Evolutionary conservation across 148 eudicot species (phyloP).

Genomic region (Vaccinium vitisidaea): DNA sequence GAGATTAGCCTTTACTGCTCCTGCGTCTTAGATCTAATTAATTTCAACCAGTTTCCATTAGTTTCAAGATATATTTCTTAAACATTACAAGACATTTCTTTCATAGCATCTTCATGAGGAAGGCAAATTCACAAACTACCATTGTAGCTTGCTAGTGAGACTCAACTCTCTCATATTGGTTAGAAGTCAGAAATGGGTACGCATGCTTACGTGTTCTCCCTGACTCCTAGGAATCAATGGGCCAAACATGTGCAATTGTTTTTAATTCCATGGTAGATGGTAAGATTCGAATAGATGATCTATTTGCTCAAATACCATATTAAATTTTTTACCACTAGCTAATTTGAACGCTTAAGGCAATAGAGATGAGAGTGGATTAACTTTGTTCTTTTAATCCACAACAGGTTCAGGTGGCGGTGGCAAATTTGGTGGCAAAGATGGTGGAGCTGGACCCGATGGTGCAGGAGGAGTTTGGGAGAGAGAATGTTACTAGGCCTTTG

Average conservation of each 20-base stretch:
- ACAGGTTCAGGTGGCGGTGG: conserved; percentile 52
- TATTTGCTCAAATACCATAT: background rate
- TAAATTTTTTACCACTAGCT: background rate
- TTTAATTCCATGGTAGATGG: background rate
- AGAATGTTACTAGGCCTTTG: conserved; percentile 58
- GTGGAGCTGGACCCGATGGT: conserved; percentile 50
- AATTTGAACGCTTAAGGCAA: background rate
- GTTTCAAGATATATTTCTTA: background rate
- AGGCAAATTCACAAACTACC: background rate
- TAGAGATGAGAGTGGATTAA: background rate
- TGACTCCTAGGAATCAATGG: background rate
- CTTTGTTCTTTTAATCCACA: background rate
- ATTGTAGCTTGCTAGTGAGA: background rate
- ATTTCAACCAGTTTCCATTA: background rate
- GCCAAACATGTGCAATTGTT: background rate
- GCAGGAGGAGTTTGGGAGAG: conserved; percentile 75
- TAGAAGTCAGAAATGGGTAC: background rate
- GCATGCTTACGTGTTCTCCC: background rate
- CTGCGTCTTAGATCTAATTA: background rate
- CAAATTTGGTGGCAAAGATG: conserved; percentile 59
- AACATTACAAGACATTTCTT: background rate
- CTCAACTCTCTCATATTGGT: background rate
- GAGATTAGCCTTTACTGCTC: background rate
- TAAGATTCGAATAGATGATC: background rate
- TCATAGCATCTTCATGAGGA: no score